These are phyloP conservation scores for Botrytis cinerea DNA, from an alignment of 2,329 filamentous ascomycete genomes.

Conservation along the genomic window DNA sequence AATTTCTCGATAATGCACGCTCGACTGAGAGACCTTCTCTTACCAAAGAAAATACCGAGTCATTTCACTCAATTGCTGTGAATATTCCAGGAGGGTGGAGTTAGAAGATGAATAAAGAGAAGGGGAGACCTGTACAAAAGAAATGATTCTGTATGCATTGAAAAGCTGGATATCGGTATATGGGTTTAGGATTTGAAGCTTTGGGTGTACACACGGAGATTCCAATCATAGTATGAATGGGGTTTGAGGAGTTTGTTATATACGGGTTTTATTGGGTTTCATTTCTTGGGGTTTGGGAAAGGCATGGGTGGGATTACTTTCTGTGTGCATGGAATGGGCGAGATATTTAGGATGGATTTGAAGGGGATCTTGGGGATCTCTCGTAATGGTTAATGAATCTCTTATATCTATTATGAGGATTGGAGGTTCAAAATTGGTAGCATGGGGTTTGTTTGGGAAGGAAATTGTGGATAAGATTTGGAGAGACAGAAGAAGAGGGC, in stretches of 20 bases:
- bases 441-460: neutral
- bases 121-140: neutral
- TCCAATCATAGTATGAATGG: neutral
- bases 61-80: neutral
- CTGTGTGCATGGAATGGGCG: neutral
- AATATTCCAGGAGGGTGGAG: constrained; percentile 15
- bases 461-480: neutral
- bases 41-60: neutral
- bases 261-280: neutral
- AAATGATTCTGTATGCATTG: neutral
- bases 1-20: neutral
- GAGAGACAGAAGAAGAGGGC: no score
- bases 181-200: neutral
- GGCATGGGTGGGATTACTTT: neutral
- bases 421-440: neutral
- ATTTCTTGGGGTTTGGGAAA: neutral
- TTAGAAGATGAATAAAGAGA: neutral
- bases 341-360: neutral
- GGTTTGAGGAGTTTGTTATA: neutral
- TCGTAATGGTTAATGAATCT: constrained; percentile 16
- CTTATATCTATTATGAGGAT: constrained; percentile 12
- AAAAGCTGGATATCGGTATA: neutral
- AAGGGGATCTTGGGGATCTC: neutral
- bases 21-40: neutral
- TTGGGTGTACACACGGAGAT: neutral